Base-by-base conservation (phyloP, 2,329 filamentous ascomycete genomes). In the Aspergillus sp. region DNA sequence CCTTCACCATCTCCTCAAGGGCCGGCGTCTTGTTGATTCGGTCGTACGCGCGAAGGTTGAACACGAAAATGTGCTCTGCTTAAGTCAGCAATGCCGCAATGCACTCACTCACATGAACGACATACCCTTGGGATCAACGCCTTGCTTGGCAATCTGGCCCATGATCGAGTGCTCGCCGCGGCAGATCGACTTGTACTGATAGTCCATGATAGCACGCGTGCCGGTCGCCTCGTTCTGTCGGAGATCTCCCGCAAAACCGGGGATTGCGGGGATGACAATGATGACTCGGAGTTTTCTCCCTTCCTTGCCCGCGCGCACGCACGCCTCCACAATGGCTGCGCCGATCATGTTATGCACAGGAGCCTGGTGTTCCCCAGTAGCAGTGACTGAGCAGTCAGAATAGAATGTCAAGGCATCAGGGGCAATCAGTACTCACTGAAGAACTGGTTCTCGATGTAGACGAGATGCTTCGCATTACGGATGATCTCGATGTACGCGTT, bases 401-500 rank as follows among this genome's bases (percentile, higher is more conserved):
- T 19, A 24, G 6, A 7, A 8, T 16, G 17, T n/a, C 4, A 32
- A 32, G 29, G 27, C n/a, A n/a, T 15, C 13, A 10, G n/a, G 8
- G 24, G 5, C 20, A 24, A 27, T 33, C 20, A 24, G n/a, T 27
- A 49, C 60, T 47, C 63, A 63, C 74, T 95, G 69, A 96, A 98
- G 66, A 96, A 96, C 51, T 98, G 91, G 51, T 96, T 96, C 58
- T 98, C 91, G 39, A 98, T 94, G 64, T 96, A 98, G 15, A 98
- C 82, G 47, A 78, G 95, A 55, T 96, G 89, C 60, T 95, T 67
- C 0, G 89, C 89, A 32, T 84, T 85, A 31, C 80, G 70, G 48
- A 96, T 96, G 17, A 93, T 66, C 42, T 94, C 85, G 13, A 68
- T 74, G 59, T 93, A 93, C 1, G 86, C 86, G 52, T 89, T 88